These are phyloP conservation scores for Galium porrigens DNA, from an alignment of 305 asterid genomes.

Conservation along the genomic window DNA sequence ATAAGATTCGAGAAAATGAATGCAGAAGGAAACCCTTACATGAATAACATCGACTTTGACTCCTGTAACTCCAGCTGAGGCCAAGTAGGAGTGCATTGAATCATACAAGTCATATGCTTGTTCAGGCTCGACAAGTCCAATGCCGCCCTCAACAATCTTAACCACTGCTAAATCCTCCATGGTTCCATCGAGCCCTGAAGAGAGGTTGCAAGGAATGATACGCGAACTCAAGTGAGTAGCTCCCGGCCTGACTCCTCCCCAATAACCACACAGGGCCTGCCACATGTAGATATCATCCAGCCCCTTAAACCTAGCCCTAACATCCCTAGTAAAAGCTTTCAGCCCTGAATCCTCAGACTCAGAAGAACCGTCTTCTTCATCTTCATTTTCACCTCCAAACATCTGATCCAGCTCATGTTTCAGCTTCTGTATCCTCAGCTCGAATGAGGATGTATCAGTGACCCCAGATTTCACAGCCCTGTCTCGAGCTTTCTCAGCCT, in stretches of 20 bases:
- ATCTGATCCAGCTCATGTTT: conserved; percentile 33
- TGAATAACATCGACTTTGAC: conserved; percentile 71
- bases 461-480: conserved; percentile 37
- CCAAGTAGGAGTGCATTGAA: conserved; percentile 55
- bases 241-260: conserved; percentile 75
- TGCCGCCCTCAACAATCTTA: conserved; percentile 55
- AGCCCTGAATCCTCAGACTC: conserved; percentile 31
- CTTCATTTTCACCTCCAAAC: conserved; percentile 29
- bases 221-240: conserved; percentile 41
- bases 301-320: conserved; percentile 44
- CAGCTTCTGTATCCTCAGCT: conserved; percentile 21
- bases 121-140: conserved; percentile 61
- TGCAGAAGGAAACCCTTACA: conserved; percentile 20
- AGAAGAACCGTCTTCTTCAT: conserved; percentile 17
- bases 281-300: conserved; percentile 64
- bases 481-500: conserved; percentile 45
- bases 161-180: conserved; percentile 70
- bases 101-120: conserved; percentile 51
- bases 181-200: conserved; percentile 63
- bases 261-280: conserved; percentile 71
- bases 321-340: conserved; percentile 51
- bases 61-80: conserved; percentile 55
- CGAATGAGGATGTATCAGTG: conserved; percentile 26
- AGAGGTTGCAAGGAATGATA: conserved; percentile 34
- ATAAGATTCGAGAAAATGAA: not conserved